Evolutionary conservation across 2,329 filamentous ascomycete species (phyloP).

Genomic region (Claviceps arundinis): DNA sequence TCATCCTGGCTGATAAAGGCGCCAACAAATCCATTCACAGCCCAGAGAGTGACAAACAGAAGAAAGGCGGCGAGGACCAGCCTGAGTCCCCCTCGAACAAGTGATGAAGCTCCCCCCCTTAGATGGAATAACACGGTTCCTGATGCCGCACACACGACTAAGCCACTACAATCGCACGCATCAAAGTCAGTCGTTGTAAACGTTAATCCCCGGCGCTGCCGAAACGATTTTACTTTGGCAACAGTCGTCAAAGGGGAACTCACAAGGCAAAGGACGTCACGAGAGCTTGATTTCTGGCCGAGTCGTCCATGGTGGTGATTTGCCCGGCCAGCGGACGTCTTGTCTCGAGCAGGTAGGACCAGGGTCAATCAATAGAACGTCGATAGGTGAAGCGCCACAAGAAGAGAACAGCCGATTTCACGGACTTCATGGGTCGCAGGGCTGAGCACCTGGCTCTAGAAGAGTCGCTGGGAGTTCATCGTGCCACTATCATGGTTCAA

Average conservation of each 20-base stretch:
- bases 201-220: not conserved
- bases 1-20: conserved; percentile 32
- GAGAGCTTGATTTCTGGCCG: conserved; percentile 32
- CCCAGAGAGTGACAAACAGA: conserved; percentile 38
- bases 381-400: not conserved
- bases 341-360: conserved; percentile 17
- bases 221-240: not conserved
- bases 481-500: not conserved
- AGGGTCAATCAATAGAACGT: conserved; percentile 34
- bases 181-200: not conserved
- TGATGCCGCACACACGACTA: conserved; percentile 38
- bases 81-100: conserved; percentile 46
- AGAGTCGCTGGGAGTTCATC: not conserved
- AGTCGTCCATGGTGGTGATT: conserved; percentile 28
- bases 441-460: not conserved
- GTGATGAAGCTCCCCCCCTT: conserved; percentile 32
- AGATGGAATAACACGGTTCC: conserved; percentile 32
- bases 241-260: conserved; percentile 15
- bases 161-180: conserved; percentile 24
- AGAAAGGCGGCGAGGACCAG: conserved; percentile 48
- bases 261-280: conserved; percentile 42
- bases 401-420: not conserved
- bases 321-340: conserved; percentile 12
- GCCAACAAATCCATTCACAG: conserved; percentile 35
- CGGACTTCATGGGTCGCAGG: not conserved